Conservation (phyloP, 169 alveolate species). For the Blepharisma undulans region DNA sequence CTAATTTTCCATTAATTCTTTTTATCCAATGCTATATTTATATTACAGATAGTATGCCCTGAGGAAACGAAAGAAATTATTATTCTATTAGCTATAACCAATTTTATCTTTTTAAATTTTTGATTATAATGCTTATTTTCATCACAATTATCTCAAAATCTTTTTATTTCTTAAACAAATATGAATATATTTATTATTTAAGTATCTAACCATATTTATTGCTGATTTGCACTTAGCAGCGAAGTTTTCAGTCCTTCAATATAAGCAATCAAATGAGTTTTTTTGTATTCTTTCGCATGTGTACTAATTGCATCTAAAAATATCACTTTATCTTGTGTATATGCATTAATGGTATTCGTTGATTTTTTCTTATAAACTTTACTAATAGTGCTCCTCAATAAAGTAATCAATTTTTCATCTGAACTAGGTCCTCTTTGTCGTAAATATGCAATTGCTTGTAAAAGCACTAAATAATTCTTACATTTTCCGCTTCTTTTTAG, state of each 20-base stretch:
- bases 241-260: not conserved
- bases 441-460: constrained; percentile 4
- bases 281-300: not conserved
- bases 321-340: constrained; percentile 11
- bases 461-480: constrained; percentile 2
- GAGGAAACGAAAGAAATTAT: too few relatives aligned
- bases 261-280: not conserved
- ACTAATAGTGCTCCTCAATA: constrained; percentile 2
- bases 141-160: too few relatives aligned
- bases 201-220: not conserved
- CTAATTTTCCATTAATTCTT: not conserved
- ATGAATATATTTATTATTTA: too few relatives aligned
- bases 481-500: constrained; percentile 10
- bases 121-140: not conserved
- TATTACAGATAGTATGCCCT: not conserved
- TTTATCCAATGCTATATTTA: too few relatives aligned
- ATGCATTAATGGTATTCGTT: constrained; percentile 4
- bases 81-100: too few relatives aligned
- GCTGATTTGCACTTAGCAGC: not conserved
- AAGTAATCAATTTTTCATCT: not conserved
- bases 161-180: too few relatives aligned
- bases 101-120: too few relatives aligned
- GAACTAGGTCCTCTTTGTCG: constrained; percentile 20
- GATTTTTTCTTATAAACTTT: constrained; percentile 11
- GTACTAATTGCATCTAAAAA: constrained; percentile 1